Base-by-base conservation (phyloP, 2,329 filamentous ascomycete species). In the Coniochaeta sp. region DNA sequence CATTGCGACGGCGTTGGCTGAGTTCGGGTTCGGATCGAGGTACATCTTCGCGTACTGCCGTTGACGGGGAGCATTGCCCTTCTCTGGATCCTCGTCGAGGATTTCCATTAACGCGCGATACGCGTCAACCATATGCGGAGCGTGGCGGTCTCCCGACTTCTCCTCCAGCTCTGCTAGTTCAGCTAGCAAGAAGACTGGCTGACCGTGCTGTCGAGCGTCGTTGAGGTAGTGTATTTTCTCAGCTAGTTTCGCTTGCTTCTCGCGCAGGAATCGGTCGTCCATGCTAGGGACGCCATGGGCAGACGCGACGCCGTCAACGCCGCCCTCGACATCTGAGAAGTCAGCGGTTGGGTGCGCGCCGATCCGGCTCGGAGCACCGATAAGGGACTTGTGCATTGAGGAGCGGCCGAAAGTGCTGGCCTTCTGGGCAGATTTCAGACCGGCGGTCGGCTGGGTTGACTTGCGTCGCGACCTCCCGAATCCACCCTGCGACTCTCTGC, bases 21-120 rank as follows among this genome's bases (percentile, higher is more conserved):
- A 90, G 68, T 86, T 88, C 26, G 82, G 75, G 57, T 85, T 82
- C 44, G 91, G 88, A 66, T 96, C 88, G 57, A 96, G 75, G 71
- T 98, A 97, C 66, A 87, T 85, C 58, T 79, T 76, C 6, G 88
- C 85, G 73, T 89, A 97, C 66, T 90, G 84, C 57, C 93, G 87
- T 71, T 95, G 89, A 71, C 80, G 86, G 44, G 90, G 81, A 17
- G 86, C 87, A 19, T 82, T 81, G 59, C 85, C 80, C 14, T 83
- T 79, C 2, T 82, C 83, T 1, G 83, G 76, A 60, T 86, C 80
- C 74, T 97, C 93, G 52, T 84, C 85, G 2, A 90, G 88, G 64
- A 97, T 91, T 62, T 88, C 83, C 66, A 90, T 86, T 63, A 96
- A 81, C 38, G 92, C 91, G 63, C 86, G 82, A 71, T 96, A 97